phyloP scores from a whole-genome alignment of 805 yeast genomes.

The Komagataella pseudopastoris region DNA sequence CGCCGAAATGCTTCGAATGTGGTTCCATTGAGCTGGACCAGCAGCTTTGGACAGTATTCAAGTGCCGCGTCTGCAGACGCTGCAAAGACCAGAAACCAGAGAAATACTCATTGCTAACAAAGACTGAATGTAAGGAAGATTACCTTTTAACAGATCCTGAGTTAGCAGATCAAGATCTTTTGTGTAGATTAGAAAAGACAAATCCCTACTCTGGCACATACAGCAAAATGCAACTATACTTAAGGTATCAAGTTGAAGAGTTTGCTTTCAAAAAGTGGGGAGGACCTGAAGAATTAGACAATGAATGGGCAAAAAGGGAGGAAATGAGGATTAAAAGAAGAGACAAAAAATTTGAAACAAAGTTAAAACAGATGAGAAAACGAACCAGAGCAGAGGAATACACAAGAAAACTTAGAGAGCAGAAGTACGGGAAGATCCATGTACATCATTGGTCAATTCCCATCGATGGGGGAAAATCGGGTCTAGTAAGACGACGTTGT shows the following conservation, averaged over 20 bases:
- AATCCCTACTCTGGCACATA: slow-evolving; percentile 88
- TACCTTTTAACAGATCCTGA: slow-evolving; percentile 92
- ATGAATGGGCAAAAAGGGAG: slow-evolving; percentile 86
- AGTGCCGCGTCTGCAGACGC: slow-evolving; percentile 61
- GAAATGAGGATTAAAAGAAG: slow-evolving; percentile 54
- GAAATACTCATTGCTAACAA: slow-evolving; percentile 81
- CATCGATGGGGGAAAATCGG: slow-evolving; percentile 22
- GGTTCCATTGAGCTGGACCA: slow-evolving; percentile 69
- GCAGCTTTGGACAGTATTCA: slow-evolving; percentile 54
- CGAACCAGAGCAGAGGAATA: slow-evolving; percentile 86
- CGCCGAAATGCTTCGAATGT: slow-evolving; percentile 81
- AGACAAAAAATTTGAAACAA: slow-evolving; percentile 68
- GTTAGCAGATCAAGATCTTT: slow-evolving; percentile 49
- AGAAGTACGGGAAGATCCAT: slow-evolving; percentile 48
- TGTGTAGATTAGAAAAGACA: slow-evolving; percentile 76
- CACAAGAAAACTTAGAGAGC: slow-evolving; percentile 55
- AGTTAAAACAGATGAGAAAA: slow-evolving; percentile 76
- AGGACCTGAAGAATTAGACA: slow-evolving; percentile 73
- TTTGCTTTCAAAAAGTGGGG: slow-evolving; percentile 94
- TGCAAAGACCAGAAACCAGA: slow-evolving; percentile 71
- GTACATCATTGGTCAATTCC: slow-evolving; percentile 65
- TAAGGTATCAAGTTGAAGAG: slow-evolving; percentile 87
- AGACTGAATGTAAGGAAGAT: slow-evolving; percentile 91
- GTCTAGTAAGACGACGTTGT: slow-evolving; percentile 47
- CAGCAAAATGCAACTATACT: slow-evolving; percentile 83